Evolutionary conservation across 129 eudicot genomes (phyloP).

Genomic region (Rutidosis leptorrhynchoides): DNA sequence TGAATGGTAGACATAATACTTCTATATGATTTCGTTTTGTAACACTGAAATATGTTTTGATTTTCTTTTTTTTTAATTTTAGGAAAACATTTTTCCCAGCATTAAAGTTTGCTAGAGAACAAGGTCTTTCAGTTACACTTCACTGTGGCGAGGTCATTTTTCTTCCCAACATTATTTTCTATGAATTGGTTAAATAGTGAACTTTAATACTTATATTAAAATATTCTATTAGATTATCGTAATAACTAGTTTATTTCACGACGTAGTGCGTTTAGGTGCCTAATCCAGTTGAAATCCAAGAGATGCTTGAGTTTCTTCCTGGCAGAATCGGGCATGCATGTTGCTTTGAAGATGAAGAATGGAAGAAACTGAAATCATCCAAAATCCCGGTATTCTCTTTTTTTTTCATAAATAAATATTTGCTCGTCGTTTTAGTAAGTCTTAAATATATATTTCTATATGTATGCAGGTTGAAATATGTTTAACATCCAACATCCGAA

Average conservation of each 20-base stretch:
- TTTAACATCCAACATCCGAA: slow-evolving; percentile 81
- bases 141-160: slow-evolving; percentile 90
- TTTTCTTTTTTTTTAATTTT: slow-evolving; percentile 19
- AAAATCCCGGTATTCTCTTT: slow-evolving; percentile 60
- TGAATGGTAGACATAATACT: slow-evolving; percentile 54
- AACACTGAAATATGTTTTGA: slow-evolving; percentile 6
- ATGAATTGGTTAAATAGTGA: background rate
- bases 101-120: slow-evolving; percentile 68
- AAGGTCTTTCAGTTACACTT: slow-evolving; percentile 76
- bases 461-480: slow-evolving; percentile 82
- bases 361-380: slow-evolving; percentile 56
- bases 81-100: slow-evolving; percentile 79
- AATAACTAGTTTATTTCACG: slow-evolving; percentile 32
- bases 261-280: slow-evolving; percentile 85
- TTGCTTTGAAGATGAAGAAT: slow-evolving; percentile 76
- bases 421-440: no score
- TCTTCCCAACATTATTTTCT: background rate
- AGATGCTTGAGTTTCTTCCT: slow-evolving; percentile 81
- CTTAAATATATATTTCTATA: background rate
- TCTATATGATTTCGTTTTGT: background rate
- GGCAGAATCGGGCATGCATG: slow-evolving; percentile 97
- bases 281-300: slow-evolving; percentile 70
- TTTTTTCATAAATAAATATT: background rate
- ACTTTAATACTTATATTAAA: background rate
- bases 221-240: slow-evolving; percentile 1